Conservation (phyloP, 441 rosid genomes). For the Brassica hybrid region DNA sequence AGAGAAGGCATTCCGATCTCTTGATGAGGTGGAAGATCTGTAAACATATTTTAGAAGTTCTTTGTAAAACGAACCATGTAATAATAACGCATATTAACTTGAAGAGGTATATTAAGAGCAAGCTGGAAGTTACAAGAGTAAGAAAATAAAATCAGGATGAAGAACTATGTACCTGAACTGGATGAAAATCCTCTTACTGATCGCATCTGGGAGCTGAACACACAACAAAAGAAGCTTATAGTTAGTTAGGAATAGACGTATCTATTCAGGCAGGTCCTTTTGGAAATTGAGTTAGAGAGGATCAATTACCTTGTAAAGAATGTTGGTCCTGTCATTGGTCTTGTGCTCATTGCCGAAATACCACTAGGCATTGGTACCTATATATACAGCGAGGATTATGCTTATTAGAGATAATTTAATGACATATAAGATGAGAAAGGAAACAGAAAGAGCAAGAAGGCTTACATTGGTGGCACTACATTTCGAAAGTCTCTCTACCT, state of each 20-base stretch:
- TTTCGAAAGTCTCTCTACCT: slow-evolving; percentile 46
- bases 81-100: slow-evolving; percentile 12
- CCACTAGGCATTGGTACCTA: slow-evolving; percentile 52
- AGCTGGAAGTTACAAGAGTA: slow-evolving; percentile 7
- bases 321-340: slow-evolving; percentile 43
- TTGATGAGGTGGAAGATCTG: slow-evolving; percentile 97
- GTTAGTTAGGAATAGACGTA: slow-evolving; percentile 18
- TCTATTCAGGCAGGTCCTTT: not conserved
- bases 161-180: slow-evolving; percentile 60
- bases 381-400: slow-evolving; percentile 12
- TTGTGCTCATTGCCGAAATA: slow-evolving; percentile 43
- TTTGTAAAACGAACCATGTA: slow-evolving; percentile 27
- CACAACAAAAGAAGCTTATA: slow-evolving; percentile 23
- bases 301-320: slow-evolving; percentile 46
- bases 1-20: slow-evolving; percentile 99
- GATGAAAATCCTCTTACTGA: slow-evolving; percentile 78
- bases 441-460: slow-evolving; percentile 5
- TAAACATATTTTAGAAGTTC: slow-evolving; percentile 37
- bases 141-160: slow-evolving; percentile 3
- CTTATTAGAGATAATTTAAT: not conserved
- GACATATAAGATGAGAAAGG: not conserved
- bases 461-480: slow-evolving; percentile 56
- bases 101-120: slow-evolving; percentile 2
- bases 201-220: slow-evolving; percentile 58
- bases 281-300: not conserved